Conservation (phyloP, 352 stramenopile genomes). For the Phytophthora lateralis region DNA sequence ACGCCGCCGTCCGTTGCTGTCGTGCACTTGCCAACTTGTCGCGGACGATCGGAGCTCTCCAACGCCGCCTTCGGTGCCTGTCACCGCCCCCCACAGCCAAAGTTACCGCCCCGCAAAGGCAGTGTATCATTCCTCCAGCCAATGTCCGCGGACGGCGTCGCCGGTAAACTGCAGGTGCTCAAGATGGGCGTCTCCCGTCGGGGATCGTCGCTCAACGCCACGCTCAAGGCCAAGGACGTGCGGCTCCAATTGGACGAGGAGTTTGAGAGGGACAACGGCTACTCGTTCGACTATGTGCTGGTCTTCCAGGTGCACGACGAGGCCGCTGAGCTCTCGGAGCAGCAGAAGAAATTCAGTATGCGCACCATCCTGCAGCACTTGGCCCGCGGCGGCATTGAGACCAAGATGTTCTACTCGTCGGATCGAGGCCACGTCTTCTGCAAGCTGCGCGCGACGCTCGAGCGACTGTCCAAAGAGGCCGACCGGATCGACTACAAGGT, state of each 20-base stretch:
- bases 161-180: slow-evolving; percentile 54
- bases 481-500: slow-evolving; percentile 83
- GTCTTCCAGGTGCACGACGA: slow-evolving; percentile 87
- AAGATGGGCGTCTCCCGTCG: slow-evolving; percentile 70
- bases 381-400: slow-evolving; percentile 73
- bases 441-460: slow-evolving; percentile 72
- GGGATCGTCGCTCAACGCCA: slow-evolving; percentile 70
- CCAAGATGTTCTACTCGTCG: slow-evolving; percentile 84
- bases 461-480: slow-evolving; percentile 69
- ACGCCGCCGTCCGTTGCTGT: slow-evolving; percentile 16
- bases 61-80: slow-evolving; percentile 9
- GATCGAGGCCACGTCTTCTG: slow-evolving; percentile 77
- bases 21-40: slow-evolving; percentile 16
- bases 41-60: slow-evolving; percentile 1
- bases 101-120: slow-evolving; percentile 5
- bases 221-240: slow-evolving; percentile 65
- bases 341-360: slow-evolving; percentile 77
- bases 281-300: slow-evolving; percentile 83
- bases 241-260: slow-evolving; percentile 62
- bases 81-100: slow-evolving; percentile 8
- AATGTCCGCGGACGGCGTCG: slow-evolving; percentile 27
- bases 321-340: slow-evolving; percentile 47
- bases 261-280: slow-evolving; percentile 70
- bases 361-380: slow-evolving; percentile 71
- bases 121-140: slow-evolving; percentile 11